Evolutionary conservation across 1,284 basidiomycete species (phyloP).

Genomic region (Volvariella volvacea): DNA sequence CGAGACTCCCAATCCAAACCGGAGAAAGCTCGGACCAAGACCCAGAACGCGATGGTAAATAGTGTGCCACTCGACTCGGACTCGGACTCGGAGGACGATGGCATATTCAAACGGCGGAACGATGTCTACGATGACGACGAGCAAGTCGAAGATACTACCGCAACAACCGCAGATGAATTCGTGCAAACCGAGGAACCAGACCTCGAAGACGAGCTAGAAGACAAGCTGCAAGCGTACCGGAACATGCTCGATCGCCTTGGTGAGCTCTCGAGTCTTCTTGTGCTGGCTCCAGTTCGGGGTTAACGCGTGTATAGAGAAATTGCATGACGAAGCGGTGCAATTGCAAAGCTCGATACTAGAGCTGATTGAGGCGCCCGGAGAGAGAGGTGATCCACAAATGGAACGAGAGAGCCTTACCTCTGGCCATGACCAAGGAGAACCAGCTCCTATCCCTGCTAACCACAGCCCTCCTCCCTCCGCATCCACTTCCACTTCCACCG

Average conservation of each 20-base stretch:
- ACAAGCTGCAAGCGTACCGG: conserved; percentile 26
- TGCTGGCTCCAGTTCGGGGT: conserved; percentile 2
- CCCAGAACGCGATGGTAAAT: too few species aligned
- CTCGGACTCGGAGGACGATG: not conserved
- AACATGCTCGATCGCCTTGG: conserved; percentile 35
- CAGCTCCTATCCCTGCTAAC: not conserved
- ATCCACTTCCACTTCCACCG: not conserved
- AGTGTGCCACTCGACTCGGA: too few species aligned
- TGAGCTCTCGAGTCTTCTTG: conserved; percentile 11
- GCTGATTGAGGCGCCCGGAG: conserved; percentile 16
- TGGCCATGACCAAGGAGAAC: not conserved
- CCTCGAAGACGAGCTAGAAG: conserved; percentile 18
- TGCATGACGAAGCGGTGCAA: conserved; percentile 25
- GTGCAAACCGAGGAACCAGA: too few species aligned
- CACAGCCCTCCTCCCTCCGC: not conserved
- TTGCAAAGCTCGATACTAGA: conserved; percentile 29
- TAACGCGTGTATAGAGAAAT: conserved; percentile 18
- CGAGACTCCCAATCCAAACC: too few species aligned
- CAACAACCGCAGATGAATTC: too few species aligned
- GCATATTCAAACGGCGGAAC: not conserved
- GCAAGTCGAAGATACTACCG: too few species aligned
- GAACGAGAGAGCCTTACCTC: not conserved
- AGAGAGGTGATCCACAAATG: not conserved
- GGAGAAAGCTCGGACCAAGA: too few species aligned
- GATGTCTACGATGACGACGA: not conserved